Base-by-base conservation (phyloP, 768 basidiomycete species). In the Hypholoma fasciculare region DNA sequence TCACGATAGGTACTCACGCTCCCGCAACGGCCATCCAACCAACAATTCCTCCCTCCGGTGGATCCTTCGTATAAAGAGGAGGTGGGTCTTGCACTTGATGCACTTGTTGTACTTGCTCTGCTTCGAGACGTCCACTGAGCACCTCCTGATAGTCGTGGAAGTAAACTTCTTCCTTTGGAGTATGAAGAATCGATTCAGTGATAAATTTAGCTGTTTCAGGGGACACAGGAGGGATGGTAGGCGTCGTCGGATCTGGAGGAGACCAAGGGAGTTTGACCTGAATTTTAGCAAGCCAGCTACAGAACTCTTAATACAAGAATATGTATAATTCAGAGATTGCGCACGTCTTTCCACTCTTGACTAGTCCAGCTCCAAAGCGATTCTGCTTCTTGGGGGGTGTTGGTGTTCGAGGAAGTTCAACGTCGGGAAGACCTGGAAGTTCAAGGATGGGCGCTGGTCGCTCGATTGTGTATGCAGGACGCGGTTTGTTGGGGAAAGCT, bases 1-100 rank as follows among this genome's bases (percentile, higher is more conserved):
- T 52, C 5, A 55, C 54, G 38, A 27, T n/a, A 34, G 30, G 46
- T 6, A 71, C 80, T 61, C 63, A 81, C 80, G 74, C 76, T 63
- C 78, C 80, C 13, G 69, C 65, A 30, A 82, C 73, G 8, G 78
- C 74, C 60, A 76, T 62, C 79, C 80, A 82, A 14, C 75, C 79
- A 46, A 70, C 63, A 19, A 66, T 51, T 0, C 78, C 78, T 19
- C 76, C 79, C 61, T 82, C 80, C 1, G 59, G 54, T 3, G 62
- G 27, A 17, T 65, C 57, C 54, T 65, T 69, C 54, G 57, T 59
- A 42, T 65, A 68, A 13, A 68, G 60, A 46, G 69, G 67, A 16
- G 69, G 69, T 3, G 67, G 64, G 34, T 67, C 65, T 47, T 57
- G 46, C 20, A 14, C 27, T 2, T 54, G 7, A 34, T 57, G 46